Evolutionary conservation across 2,329 filamentous ascomycete genomes (phyloP), one percentile per base, ranked within the genome.

Genomic region (Chaetomium strumarium): DNA sequence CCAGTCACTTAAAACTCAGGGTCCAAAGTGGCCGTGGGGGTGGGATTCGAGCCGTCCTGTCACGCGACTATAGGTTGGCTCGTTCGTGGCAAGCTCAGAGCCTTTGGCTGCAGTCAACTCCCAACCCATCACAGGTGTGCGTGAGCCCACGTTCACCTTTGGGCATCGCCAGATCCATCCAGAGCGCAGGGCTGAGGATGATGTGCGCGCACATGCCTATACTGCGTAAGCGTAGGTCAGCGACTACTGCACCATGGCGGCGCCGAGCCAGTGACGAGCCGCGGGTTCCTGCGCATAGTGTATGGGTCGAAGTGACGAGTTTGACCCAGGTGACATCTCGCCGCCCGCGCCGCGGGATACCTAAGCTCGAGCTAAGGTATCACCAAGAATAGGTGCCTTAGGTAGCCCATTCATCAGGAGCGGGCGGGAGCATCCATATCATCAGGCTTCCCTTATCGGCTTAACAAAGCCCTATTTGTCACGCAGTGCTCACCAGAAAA

Each of bases 281-380:
- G 47, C 58, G 58, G 58, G 58, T 60, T 53, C 51, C 51, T 53
- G 51, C 51, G 51, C 51, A 41, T 16, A n/a, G n/a, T n/a, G n/a
- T n/a, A 5, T 48, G 51, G 13, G 16, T 20, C n/a, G 33, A 29
- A 36, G 16, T 36, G 36, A 51, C 13, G 10, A 34, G 5, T 7
- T 24, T 24, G 24, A 24, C 24, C 24, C 24, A 24, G 24, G 4
- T 24, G 24, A 24, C 24, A 24, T 24, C 24, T 24, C 24, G 24
- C 7, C 24, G 24, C 24, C 24, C 24, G 24, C 24, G 24, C 24
- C 24, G 24, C 24, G 24, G 24, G 24, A n/a, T 24, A 24, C 24
- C 24, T 24, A n/a, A n/a, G n/a, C n/a, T n/a, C n/a, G n/a, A n/a
- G n/a, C n/a, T n/a, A 24, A 24, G 24, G 24, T 24, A 7, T 24